These are phyloP conservation scores for Aspergillus aculeatinus DNA, from an alignment of 2,329 filamentous ascomycete species.

Conservation along the genomic window DNA sequence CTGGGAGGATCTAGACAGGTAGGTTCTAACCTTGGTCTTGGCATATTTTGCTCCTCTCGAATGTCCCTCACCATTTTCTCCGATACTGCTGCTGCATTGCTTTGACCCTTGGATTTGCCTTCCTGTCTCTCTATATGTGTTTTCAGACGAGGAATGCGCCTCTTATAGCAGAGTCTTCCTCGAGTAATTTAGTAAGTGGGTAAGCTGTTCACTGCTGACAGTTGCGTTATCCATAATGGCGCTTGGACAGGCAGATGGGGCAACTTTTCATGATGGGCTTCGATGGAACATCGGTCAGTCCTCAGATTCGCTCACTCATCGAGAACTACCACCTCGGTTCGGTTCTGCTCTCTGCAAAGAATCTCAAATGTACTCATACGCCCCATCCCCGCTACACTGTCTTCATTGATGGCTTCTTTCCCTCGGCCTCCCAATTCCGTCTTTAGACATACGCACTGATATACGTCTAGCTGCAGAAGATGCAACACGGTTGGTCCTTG, in stretches of 20 bases:
- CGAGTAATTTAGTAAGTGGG: neutral
- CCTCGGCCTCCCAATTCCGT: neutral
- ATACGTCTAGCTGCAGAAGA: constrained; percentile 74
- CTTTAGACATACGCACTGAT: constrained; percentile 26
- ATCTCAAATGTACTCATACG: constrained; percentile 58
- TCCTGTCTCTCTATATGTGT: neutral
- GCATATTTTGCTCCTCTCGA: constrained; percentile 6
- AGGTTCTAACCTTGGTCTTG: constrained; percentile 23
- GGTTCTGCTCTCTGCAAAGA: constrained; percentile 67
- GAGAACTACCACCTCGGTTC: constrained; percentile 77
- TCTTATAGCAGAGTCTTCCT: neutral
- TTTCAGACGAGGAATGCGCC: neutral
- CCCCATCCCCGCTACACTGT: neutral
- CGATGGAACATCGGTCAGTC: constrained; percentile 63
- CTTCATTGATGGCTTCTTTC: constrained; percentile 4
- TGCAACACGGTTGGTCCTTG: constrained; percentile 81
- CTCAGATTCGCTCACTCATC: constrained; percentile 62
- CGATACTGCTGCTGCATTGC: neutral
- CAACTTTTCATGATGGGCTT: constrained; percentile 68
- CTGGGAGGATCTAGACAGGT: constrained; percentile 44
- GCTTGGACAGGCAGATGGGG: constrained; percentile 59
- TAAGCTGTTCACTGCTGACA: constrained; percentile 27
- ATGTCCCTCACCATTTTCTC: neutral
- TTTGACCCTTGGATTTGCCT: neutral
- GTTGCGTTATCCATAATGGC: constrained; percentile 63